Conservation (phyloP, 495 filamentous ascomycete species). For the Poronia punctata region DNA sequence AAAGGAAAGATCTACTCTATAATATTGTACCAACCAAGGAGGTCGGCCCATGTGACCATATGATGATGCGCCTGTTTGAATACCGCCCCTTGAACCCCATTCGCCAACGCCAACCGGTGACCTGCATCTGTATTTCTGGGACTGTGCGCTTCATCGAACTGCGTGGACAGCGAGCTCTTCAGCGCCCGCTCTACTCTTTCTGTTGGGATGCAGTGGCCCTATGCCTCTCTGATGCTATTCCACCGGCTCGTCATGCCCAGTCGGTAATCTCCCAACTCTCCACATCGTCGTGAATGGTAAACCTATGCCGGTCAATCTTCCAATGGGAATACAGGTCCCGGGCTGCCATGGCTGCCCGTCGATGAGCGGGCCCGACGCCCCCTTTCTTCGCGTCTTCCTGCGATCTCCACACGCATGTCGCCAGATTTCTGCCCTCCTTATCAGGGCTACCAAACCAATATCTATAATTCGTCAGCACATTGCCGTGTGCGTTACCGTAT, state of each 20-base stretch:
- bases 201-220: conserved; percentile 16
- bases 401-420: conserved; percentile 71
- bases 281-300: conserved; percentile 52
- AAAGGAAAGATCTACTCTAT: conserved; percentile 1
- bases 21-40: not conserved
- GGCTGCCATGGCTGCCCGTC: conserved; percentile 44
- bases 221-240: conserved; percentile 20
- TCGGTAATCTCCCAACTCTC: conserved; percentile 51
- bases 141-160: conserved; percentile 9
- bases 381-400: conserved; percentile 62
- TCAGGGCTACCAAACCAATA: conserved; percentile 77
- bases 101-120: conserved; percentile 14
- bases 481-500: conserved; percentile 1
- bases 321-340: conserved; percentile 48
- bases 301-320: conserved; percentile 57
- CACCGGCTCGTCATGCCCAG: conserved; percentile 40
- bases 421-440: conserved; percentile 57
- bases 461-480: conserved; percentile 29
- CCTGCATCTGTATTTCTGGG: conserved; percentile 15
- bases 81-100: no score
- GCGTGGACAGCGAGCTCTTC: no score
- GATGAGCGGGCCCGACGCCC: conserved; percentile 53
- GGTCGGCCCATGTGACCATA: conserved; percentile 1
- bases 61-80: conserved; percentile 3
- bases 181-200: conserved; percentile 2